Evolutionary conservation across 768 basidiomycete genomes (phyloP).

Genomic region (Royoungia palumana): DNA sequence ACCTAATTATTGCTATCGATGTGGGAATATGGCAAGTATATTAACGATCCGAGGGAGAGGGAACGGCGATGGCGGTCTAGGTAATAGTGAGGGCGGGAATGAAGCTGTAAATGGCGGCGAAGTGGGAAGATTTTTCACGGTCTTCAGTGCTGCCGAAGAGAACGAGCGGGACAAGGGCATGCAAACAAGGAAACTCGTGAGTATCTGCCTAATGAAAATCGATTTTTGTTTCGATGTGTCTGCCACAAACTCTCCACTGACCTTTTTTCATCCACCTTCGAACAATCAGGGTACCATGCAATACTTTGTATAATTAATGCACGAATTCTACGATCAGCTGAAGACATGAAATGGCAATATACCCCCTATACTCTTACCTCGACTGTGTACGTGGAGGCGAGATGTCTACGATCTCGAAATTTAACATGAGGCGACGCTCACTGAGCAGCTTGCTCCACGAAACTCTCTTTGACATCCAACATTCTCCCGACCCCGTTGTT

Average conservation of each 20-base stretch:
- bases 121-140: slow-evolving; percentile 60
- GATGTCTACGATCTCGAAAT: too few species aligned
- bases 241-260: neutral
- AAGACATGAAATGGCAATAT: neutral
- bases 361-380: too few species aligned
- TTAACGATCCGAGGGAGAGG: slow-evolving; percentile 74
- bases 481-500: too few species aligned
- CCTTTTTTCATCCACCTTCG: neutral
- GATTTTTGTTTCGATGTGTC: neutral
- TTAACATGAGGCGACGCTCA: too few species aligned
- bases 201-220: too few species aligned
- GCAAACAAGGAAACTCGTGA: slow-evolving; percentile 70
- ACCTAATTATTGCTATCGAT: slow-evolving; percentile 82
- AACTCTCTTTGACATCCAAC: too few species aligned
- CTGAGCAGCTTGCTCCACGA: too few species aligned
- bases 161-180: slow-evolving; percentile 83
- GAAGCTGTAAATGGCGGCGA: slow-evolving; percentile 13
- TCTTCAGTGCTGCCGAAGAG: slow-evolving; percentile 85
- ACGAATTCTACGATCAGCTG: slow-evolving; percentile 2
- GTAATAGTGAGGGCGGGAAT: slow-evolving; percentile 1
- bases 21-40: slow-evolving; percentile 90
- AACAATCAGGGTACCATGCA: slow-evolving; percentile 34
- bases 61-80: slow-evolving; percentile 24
- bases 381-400: too few species aligned
- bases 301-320: slow-evolving; percentile 35